A percentile compares a stretch with the other conserved stretches of the same genome.
These are phyloP conservation scores for Achaetomiella virescens DNA, from an alignment of 495 filamentous ascomycete species.

Conservation along the genomic window DNA sequence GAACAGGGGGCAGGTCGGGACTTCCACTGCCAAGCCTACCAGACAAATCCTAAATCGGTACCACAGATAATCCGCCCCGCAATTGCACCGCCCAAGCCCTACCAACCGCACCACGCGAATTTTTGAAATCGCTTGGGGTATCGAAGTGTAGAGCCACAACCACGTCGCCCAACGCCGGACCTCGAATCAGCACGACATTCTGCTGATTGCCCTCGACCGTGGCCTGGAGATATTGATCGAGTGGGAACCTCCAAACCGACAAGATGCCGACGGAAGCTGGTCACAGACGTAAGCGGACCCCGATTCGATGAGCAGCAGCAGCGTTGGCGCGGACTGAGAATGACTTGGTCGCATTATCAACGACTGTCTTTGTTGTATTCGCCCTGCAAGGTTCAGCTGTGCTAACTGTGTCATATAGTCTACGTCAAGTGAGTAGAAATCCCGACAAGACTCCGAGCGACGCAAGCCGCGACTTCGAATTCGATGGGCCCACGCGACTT, in stretches of 20 bases:
- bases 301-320: background rate
- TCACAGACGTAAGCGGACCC: conserved; percentile 68
- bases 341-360: conserved; percentile 6
- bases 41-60: conserved; percentile 4
- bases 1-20: background rate
- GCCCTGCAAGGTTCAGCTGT: conserved; percentile 4
- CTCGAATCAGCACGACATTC: conserved; percentile 33
- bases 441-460: conserved; percentile 20
- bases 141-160: conserved; percentile 34
- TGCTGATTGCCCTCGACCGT: conserved; percentile 30
- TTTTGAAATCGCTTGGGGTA: conserved; percentile 31
- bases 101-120: conserved; percentile 31
- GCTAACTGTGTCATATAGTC: conserved; percentile 51
- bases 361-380: conserved; percentile 6
- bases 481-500: conserved; percentile 8
- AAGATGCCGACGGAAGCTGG: conserved; percentile 79
- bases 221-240: conserved; percentile 30
- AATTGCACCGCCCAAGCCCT: conserved; percentile 22
- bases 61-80: conserved; percentile 27
- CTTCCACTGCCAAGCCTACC: background rate
- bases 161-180: conserved; percentile 34
- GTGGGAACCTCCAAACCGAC: conserved; percentile 38
- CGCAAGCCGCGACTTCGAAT: background rate
- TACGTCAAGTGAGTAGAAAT: conserved; percentile 80
- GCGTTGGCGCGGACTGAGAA: conserved; percentile 2